Base-by-base conservation (phyloP, 208 protist genomes). In the Trichomonas vaginalis region DNA sequence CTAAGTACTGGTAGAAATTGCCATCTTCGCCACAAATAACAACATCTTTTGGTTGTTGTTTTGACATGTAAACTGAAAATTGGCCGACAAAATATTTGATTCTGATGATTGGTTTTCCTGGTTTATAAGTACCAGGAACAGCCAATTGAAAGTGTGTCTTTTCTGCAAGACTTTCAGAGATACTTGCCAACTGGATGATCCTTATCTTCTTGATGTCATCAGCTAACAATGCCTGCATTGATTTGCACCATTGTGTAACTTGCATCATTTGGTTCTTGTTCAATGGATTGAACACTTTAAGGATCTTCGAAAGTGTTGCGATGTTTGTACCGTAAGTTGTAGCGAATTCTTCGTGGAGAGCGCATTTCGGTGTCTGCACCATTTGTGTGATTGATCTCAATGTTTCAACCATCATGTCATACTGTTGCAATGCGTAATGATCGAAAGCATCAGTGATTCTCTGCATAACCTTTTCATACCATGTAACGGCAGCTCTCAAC, bases 1-100 rank as follows among this genome's bases (percentile, higher is more conserved):
- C 27, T 46, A 95, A 42, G 39, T 95, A 95, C 61, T 95, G 92
- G 46, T 80, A 95, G 35, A 80, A 79, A 39, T 95, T 95, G 8
- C 92, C 92, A 70, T 95, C 51, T 80, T 95, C 49, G 35, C 92
- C 92, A 42, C 37, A 27, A 70, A 95, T 48, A 17, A 79, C 61
- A 27, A 95, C 51, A 48, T 95, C 51, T 70, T 95, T 95, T 12
- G 92, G 92, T 17, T 45, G 49, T 80, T 61, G 47, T 42, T 95
- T 95, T 0, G 40, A 35, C 40, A 51, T 92, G n/a, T 92, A 92
- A 0, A 92, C 86, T 1, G 86, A 51, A 27, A 92, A 51, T 47
- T 92, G 40, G 6, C 86, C 86, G 27, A 92, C 86, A 47, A 92
- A 92, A 27, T 92, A 92, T 51, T 51, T n/a, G 46, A 92, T 92